Percentiles rank a stretch among this genome's conserved stretches.
Evolutionary conservation across 208 protist genomes (phyloP).

Genomic region (Trypanosoma platydactyli): DNA sequence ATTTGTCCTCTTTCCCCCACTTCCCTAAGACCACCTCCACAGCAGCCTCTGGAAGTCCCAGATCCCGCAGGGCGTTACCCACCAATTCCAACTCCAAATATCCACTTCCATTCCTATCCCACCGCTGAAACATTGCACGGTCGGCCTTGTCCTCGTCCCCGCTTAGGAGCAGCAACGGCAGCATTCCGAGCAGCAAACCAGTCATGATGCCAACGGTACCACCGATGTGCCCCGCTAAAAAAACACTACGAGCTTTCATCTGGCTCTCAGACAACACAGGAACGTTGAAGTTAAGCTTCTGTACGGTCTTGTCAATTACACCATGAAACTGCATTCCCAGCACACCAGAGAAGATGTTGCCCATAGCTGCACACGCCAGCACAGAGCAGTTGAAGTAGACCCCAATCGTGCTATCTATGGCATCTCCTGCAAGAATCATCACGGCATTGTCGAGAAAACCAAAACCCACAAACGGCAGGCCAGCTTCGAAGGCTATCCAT

Average conservation of each 20-base stretch:
- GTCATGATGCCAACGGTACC: slow-evolving; percentile 88
- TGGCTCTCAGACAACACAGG: slow-evolving; percentile 84
- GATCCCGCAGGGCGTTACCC: slow-evolving; percentile 49
- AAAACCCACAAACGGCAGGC: slow-evolving; percentile 90
- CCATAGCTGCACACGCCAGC: slow-evolving; percentile 89
- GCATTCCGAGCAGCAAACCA: slow-evolving; percentile 87
- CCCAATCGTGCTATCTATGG: slow-evolving; percentile 84
- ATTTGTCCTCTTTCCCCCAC: slow-evolving; percentile 54
- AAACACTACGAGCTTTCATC: slow-evolving; percentile 77
- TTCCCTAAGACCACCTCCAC: slow-evolving; percentile 61
- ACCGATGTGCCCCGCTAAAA: slow-evolving; percentile 87
- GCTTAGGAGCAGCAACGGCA: slow-evolving; percentile 76
- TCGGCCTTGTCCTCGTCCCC: slow-evolving; percentile 74
- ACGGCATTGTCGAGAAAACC: slow-evolving; percentile 90
- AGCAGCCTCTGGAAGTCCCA: slow-evolving; percentile 50
- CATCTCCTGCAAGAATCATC: slow-evolving; percentile 90
- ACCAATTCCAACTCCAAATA: slow-evolving; percentile 75
- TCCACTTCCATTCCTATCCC: slow-evolving; percentile 73
- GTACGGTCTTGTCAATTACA: slow-evolving; percentile 86
- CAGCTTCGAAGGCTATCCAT: slow-evolving; percentile 78
- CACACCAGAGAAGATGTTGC: slow-evolving; percentile 87
- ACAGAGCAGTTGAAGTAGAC: slow-evolving; percentile 92
- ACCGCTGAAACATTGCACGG: slow-evolving; percentile 76
- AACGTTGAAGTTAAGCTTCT: slow-evolving; percentile 69
- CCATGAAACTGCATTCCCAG: slow-evolving; percentile 91